Evolutionary conservation across 1,139 yeast species (phyloP), one percentile per base, ranked within the genome.

Genomic region (Pichia cactophila): DNA sequence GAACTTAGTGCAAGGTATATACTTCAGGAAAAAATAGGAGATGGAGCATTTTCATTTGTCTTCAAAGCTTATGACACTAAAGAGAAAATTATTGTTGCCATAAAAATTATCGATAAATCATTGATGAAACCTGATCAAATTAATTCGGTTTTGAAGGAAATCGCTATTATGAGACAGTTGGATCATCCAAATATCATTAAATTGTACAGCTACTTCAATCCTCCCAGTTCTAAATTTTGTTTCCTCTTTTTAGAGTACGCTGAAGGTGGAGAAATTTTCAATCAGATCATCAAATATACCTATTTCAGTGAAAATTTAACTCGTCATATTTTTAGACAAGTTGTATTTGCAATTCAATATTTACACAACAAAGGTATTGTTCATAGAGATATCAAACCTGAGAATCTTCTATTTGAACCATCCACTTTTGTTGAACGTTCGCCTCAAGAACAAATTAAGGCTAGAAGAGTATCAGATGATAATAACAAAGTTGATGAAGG

Each of bases 301-400:
- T 92, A 92, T 68, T 86, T 92, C 64, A 79, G 89, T 43, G 98
- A 92, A 64, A 83, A 83, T 56, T 72, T 92, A 50, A 74, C 95
- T 7, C 74, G 95, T 43, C 97, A 90, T 68, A 84, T 90, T n/a
- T 86, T 92, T 53, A 69, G 75, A 41, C 98, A 92, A 64, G 81
- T 92, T 42, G 87, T 95, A 14, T 73, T 81, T 46, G 92, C 97
- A 0, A 77, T 92, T 26, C 78, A 81, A 56, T 86, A 87, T 66
- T 71, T 92, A 57, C 98, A 92, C 68, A 81, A 80, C 54, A 82
- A 80, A 47, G 95, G 96, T 46, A 83, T 92, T 41, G 98, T 89
- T 20, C 98, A 92, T 66, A 75, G 98, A 50, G 98, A 92, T 66
- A 86, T 92, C 58, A 92, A 92, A 65, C 97, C 98, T 0, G 98